Evolutionary conservation across 2,329 filamentous ascomycete genomes (phyloP).

Genomic region (Aulographum hederae): DNA sequence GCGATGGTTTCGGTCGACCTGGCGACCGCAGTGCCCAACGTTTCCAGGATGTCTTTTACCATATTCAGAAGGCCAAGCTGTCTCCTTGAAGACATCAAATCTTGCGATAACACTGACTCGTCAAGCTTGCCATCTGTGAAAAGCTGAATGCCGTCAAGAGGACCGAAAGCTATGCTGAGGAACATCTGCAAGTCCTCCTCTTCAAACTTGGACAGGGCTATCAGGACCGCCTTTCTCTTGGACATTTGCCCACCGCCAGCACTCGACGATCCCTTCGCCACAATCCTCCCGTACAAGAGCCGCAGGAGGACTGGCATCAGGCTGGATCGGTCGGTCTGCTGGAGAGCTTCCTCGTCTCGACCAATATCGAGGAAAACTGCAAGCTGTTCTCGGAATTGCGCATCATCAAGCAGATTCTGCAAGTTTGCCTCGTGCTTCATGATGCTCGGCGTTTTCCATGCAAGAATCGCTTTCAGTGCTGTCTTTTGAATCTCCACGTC

Average conservation of each 20-base stretch:
- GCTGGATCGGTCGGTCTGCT: conserved; percentile 49
- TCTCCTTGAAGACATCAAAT: conserved; percentile 51
- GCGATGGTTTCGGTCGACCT: conserved; percentile 59
- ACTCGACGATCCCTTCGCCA: conserved; percentile 59
- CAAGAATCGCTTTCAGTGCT: conserved; percentile 65
- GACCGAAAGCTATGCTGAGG: conserved; percentile 62
- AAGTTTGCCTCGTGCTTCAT: conserved; percentile 70
- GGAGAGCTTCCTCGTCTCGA: conserved; percentile 44
- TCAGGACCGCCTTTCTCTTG: conserved; percentile 54
- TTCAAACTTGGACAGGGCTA: conserved; percentile 61
- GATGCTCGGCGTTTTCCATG: conserved; percentile 71
- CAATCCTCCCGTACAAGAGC: conserved; percentile 74
- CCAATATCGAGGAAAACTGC: conserved; percentile 68
- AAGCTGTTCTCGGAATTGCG: conserved; percentile 85
- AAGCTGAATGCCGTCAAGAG: conserved; percentile 43
- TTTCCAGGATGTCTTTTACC: conserved; percentile 70
- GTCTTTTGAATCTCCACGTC: conserved; percentile 79
- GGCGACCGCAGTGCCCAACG: conserved; percentile 54
- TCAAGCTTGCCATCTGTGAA: conserved; percentile 31
- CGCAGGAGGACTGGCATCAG: conserved; percentile 77
- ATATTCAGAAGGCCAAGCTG: conserved; percentile 87
- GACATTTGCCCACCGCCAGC: conserved; percentile 67
- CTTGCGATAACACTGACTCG: conserved; percentile 35
- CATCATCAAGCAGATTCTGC: conserved; percentile 73
- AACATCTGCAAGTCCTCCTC: conserved; percentile 63